A percentile compares a stretch with the other conserved stretches of the same genome.
Conservation (phyloP, 2,329 filamentous ascomycete genomes). For the Aspergillus luchuensis region DNA sequence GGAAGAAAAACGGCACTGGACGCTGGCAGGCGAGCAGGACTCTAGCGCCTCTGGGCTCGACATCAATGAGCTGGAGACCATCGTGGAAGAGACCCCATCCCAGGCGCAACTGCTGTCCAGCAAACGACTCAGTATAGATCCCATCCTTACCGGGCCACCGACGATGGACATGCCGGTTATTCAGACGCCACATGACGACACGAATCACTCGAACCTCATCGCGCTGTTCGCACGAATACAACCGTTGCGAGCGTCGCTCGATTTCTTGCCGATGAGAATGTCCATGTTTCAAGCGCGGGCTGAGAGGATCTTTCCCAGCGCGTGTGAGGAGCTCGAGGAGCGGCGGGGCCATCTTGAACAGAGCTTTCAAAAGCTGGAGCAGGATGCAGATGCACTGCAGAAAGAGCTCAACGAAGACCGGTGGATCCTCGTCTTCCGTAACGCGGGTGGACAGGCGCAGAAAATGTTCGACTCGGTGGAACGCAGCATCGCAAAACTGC, state of each 20-base stretch:
- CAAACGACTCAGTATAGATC: conserved; percentile 69
- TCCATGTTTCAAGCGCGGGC: conserved; percentile 82
- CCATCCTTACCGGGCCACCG: conserved; percentile 57
- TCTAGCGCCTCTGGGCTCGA: conserved; percentile 59
- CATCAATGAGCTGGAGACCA: conserved; percentile 87
- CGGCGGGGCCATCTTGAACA: conserved; percentile 73
- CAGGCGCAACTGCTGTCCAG: conserved; percentile 54
- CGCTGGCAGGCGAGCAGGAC: conserved; percentile 64
- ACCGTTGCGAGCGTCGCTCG: conserved; percentile 84
- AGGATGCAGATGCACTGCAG: conserved; percentile 83
- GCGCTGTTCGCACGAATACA: conserved; percentile 95
- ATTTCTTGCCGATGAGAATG: conserved; percentile 93
- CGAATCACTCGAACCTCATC: conserved; percentile 80
- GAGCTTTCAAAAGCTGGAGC: conserved; percentile 85
- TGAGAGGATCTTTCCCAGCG: conserved; percentile 78
- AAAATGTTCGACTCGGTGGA: conserved; percentile 98
- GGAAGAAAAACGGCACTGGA: conserved; percentile 91
- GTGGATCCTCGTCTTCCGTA: conserved; percentile 94
- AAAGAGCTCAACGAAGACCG: conserved; percentile 92
- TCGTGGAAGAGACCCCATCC: conserved; percentile 79
- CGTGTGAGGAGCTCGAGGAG: conserved; percentile 83
- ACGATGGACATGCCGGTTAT: conserved; percentile 43
- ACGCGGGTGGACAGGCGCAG: conserved; percentile 85
- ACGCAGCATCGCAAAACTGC: conserved; percentile 78
- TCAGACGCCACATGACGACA: conserved; percentile 72